phyloP scores from a whole-genome alignment of 1,139 yeast genomes.

The Taphrina sp. region DNA sequence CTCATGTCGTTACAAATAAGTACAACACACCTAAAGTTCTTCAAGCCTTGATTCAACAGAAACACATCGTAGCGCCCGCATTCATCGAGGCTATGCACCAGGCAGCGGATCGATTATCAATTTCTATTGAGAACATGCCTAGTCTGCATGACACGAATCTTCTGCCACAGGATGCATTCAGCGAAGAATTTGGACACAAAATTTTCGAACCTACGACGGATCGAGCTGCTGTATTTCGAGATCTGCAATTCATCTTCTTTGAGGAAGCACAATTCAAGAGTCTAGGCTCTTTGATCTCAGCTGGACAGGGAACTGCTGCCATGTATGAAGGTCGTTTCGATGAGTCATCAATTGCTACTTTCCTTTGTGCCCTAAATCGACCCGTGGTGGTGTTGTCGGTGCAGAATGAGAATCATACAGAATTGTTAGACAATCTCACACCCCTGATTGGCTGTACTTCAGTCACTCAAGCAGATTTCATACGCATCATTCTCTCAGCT shows the following conservation, averaged over 20 bases:
- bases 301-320: conserved; percentile 17
- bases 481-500: conserved; percentile 16
- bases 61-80: conserved; percentile 13
- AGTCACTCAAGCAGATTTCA: conserved; percentile 5
- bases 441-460: neutral
- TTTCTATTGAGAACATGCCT: conserved; percentile 8
- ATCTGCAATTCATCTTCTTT: conserved; percentile 22
- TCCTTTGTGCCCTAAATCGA: neutral
- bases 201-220: conserved; percentile 1
- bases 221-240: conserved; percentile 7
- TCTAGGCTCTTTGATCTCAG: conserved; percentile 10
- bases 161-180: conserved; percentile 9
- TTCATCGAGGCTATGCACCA: conserved; percentile 15
- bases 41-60: conserved; percentile 21
- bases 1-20: conserved; percentile 27
- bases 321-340: conserved; percentile 9
- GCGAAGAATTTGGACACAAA: conserved; percentile 6
- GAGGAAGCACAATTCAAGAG: conserved; percentile 7
- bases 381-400: conserved; percentile 28
- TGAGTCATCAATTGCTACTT: conserved; percentile 2
- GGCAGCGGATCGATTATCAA: neutral
- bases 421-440: conserved; percentile 8
- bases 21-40: conserved; percentile 25
- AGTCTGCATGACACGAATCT: conserved; percentile 17
- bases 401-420: conserved; percentile 3